phyloP scores from a whole-genome alignment of 805 yeast species.

The Barnettozyma populi region DNA sequence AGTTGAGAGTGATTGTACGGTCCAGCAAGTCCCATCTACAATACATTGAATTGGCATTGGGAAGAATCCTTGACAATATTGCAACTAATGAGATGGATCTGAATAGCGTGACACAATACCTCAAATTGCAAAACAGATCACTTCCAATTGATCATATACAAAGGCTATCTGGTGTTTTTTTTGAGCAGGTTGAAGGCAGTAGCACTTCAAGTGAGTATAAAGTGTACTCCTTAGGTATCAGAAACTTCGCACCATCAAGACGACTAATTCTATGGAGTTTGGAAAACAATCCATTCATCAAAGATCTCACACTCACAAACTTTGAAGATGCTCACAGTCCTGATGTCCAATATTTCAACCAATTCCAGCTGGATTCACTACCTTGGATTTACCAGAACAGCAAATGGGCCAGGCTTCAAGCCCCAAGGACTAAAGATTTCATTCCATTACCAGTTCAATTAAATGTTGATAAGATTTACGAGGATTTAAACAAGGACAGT shows the following conservation, averaged over 20 bases:
- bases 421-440: constrained; percentile 11
- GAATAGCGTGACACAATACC: constrained; percentile 9
- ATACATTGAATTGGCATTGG: constrained; percentile 22
- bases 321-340: constrained; percentile 8
- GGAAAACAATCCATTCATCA: constrained; percentile 21
- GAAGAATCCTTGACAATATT: constrained; percentile 13
- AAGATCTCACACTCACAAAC: constrained; percentile 4
- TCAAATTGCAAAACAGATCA: constrained; percentile 3
- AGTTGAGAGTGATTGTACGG: constrained; percentile 18
- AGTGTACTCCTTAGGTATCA: constrained; percentile 18
- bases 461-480: constrained; percentile 9
- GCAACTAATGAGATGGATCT: constrained; percentile 15
- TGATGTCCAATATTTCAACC: constrained; percentile 6
- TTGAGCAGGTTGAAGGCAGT: constrained; percentile 9
- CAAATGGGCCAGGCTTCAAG: constrained; percentile 18
- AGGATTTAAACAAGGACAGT: constrained; percentile 7
- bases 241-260: constrained; percentile 19
- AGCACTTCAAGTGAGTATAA: constrained; percentile 5
- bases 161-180: constrained; percentile 19
- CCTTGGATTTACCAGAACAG: constrained; percentile 24
- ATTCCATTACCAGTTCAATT: constrained; percentile 4
- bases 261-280: constrained; percentile 24
- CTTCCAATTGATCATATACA: constrained; percentile 23
- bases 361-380: constrained; percentile 14
- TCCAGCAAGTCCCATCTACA: constrained; percentile 21